Percentiles rank a stretch among this genome's conserved stretches.
phyloP scores from a whole-genome alignment of 768 basidiomycete genomes.

The Cantharellus anzutake region DNA sequence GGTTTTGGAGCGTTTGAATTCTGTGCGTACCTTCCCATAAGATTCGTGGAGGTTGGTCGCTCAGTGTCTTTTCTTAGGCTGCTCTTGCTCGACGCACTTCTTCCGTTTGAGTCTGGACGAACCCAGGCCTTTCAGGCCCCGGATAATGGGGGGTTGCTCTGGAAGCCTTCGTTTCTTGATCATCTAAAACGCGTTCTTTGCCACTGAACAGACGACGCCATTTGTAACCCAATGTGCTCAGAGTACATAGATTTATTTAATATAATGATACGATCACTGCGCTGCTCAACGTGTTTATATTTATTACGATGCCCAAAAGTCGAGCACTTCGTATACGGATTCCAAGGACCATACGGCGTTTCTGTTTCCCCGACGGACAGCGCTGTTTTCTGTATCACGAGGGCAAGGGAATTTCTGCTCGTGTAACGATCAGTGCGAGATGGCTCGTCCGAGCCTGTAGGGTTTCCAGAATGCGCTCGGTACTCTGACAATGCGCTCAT shows the following conservation, averaged over 20 bases:
- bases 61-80: background rate
- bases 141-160: background rate
- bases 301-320: background rate
- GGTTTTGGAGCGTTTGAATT: conserved; percentile 58
- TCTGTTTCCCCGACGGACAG: background rate
- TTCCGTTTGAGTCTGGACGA: background rate
- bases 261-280: no score
- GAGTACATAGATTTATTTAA: no score
- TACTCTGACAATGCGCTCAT: background rate
- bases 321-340: background rate
- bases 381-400: background rate
- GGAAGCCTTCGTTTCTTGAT: background rate
- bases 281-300: no score
- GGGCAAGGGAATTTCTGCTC: background rate
- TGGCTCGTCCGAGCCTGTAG: no score
- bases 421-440: background rate
- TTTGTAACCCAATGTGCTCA: background rate
- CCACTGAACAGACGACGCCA: background rate
- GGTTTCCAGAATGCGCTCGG: conserved; percentile 28
- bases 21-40: conserved; percentile 16
- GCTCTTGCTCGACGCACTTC: background rate
- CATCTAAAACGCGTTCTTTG: background rate
- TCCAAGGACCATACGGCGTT: background rate
- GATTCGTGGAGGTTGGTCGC: background rate
- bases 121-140: background rate